Evolutionary conservation across 768 basidiomycete species (phyloP).

Genomic region (Phanerochaete carnosa): DNA sequence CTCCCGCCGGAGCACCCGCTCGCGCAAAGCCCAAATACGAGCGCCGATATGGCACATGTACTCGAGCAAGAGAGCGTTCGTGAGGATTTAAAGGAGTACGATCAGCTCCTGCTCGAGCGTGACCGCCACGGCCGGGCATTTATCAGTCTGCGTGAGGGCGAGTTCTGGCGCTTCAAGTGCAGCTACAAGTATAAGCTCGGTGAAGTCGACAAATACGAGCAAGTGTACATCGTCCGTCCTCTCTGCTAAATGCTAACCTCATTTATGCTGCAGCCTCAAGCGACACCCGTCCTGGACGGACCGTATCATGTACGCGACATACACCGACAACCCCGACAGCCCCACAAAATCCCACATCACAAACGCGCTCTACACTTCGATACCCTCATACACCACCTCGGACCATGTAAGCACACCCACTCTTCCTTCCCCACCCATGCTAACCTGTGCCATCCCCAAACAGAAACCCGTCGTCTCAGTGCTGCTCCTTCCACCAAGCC

Average conservation of each 20-base stretch:
- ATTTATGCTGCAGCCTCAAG: constrained; percentile 41
- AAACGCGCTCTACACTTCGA: constrained; percentile 72
- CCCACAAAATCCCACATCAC: constrained; percentile 51
- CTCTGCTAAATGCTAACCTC: constrained; percentile 3
- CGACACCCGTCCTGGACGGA: constrained; percentile 93
- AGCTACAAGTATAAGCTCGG: constrained; percentile 88
- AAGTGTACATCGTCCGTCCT: constrained; percentile 20
- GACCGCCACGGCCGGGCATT: constrained; percentile 59
- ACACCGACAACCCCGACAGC: constrained; percentile 56
- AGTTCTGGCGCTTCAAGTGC: constrained; percentile 83
- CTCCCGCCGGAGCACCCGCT: constrained; percentile 55
- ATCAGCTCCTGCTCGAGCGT: constrained; percentile 66
- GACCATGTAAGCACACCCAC: constrained; percentile 67
- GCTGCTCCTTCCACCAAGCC: constrained; percentile 51
- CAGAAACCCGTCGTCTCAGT: constrained; percentile 88
- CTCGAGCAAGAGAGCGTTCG: constrained; percentile 44
- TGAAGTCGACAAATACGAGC: constrained; percentile 82
- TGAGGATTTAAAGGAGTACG: constrained; percentile 63
- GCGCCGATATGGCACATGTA: constrained; percentile 35
- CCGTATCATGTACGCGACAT: constrained; percentile 80
- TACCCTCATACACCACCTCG: constrained; percentile 82
- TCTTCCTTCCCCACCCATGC: constrained; percentile 4
- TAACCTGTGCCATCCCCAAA: neutral
- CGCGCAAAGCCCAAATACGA: constrained; percentile 27
- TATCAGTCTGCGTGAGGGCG: constrained; percentile 77